Evolutionary conservation across 2,329 filamentous ascomycete species (phyloP), one percentile per base, ranked within the genome.

Genomic region (Colletotrichum sp.): DNA sequence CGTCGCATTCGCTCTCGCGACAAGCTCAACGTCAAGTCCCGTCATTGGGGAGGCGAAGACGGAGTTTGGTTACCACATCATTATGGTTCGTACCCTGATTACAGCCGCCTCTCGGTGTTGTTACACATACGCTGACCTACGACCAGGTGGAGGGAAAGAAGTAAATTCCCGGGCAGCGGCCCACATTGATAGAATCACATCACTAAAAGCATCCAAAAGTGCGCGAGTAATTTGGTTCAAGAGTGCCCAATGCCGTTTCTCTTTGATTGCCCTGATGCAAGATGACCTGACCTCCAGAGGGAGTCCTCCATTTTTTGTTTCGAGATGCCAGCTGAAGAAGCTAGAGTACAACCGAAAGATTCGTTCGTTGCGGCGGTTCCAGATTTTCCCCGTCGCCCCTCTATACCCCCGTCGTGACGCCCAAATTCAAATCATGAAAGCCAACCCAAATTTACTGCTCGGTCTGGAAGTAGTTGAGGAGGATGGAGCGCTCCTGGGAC

Each of bases 401-500:
- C 76, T 77, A 77, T 74, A 71, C 59, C 70, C 74, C 74, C 66
- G 24, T 78, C 75, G 75, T 79, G 80, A 84, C 82, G 83, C 84
- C 84, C 78, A 75, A 75, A 73, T 65, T 75, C 64, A 75, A 75
- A 73, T 75, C 79, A 79, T 80, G 72, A 79, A 71, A 77, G 70
- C 76, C 74, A 84, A 67, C 63, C 57, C 70, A 63, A 59, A 75
- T 78, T 89, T 93, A 93, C 87, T 93, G 92, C 88, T 93, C 92
- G 87, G 96, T 98, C 92, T 98, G 95, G 96, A 99, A 99, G 95
- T 99, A 99, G 94, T 99, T 98, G 89, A 99, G 95, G 87, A 99
- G 95, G 89, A 99, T 96, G 85, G 94, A 95, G 87, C 97, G 96
- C 93, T 99, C 97, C 91, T 98, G 96, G 82, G 95, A 98, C 92